Evolutionary conservation across 2,329 filamentous ascomycete species (phyloP).

Genomic region (Monilinia aucupariae): DNA sequence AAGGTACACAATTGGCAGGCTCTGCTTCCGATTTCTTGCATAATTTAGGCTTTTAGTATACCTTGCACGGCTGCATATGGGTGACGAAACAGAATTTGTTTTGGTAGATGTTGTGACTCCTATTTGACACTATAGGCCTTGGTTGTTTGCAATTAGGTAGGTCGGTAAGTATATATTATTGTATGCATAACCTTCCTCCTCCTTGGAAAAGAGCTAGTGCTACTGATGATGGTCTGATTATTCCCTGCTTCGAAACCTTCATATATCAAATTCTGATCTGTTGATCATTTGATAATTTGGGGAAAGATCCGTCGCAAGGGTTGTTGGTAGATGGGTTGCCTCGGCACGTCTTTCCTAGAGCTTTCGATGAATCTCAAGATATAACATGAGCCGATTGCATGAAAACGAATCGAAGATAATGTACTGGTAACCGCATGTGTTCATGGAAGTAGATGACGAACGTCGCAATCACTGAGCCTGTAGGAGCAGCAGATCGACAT

Average conservation of each 20-base stretch:
- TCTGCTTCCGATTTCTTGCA: conserved; percentile 2
- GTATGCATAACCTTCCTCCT: neutral
- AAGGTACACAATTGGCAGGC: neutral
- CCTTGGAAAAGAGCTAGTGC: neutral
- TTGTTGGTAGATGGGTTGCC: neutral
- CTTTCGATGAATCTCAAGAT: neutral
- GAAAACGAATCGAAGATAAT: neutral
- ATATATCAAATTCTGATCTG: neutral
- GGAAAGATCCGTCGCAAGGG: conserved; percentile 7
- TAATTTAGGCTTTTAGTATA: neutral
- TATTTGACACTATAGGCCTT: neutral
- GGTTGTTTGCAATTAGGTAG: conserved; percentile 6
- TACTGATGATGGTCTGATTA: conserved; percentile 6
- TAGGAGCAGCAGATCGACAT: conserved; percentile 4
- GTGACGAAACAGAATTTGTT: neutral
- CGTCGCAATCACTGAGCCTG: neutral
- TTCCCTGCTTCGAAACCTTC: conserved; percentile 3
- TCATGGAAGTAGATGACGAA: neutral
- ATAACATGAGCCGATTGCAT: conserved; percentile 1
- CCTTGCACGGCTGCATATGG: conserved; percentile 6
- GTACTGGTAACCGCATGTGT: neutral
- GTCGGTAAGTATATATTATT: neutral
- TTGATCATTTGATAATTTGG: neutral
- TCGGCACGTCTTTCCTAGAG: conserved; percentile 3
- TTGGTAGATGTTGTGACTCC: conserved; percentile 8